Conservation (phyloP, 2,329 filamentous ascomycete species). For the Neonectria neomacrospora region DNA sequence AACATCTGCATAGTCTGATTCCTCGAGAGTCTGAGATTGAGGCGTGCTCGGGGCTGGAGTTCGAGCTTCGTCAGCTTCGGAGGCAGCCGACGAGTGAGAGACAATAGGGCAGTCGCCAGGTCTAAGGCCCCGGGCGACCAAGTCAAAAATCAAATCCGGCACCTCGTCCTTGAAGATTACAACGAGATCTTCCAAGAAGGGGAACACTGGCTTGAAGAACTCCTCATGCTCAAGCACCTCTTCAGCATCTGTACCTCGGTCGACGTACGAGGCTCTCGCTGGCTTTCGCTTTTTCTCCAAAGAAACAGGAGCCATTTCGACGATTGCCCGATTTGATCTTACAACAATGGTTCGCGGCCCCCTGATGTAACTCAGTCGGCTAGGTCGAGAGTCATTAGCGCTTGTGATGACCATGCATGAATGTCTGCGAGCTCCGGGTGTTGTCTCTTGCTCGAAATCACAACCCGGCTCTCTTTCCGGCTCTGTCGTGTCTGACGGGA, state of each 20-base stretch:
- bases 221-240: slow-evolving; percentile 37
- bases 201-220: slow-evolving; percentile 58
- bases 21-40: slow-evolving; percentile 29
- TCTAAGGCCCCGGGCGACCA: slow-evolving; percentile 59
- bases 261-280: slow-evolving; percentile 48
- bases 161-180: slow-evolving; percentile 62
- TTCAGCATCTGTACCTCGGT: slow-evolving; percentile 54
- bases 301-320: slow-evolving; percentile 47
- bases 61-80: slow-evolving; percentile 35
- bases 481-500: slow-evolving; percentile 39
- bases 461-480: slow-evolving; percentile 32
- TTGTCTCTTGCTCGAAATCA: slow-evolving; percentile 20
- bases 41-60: slow-evolving; percentile 44
- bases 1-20: slow-evolving; percentile 21
- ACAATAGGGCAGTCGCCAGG: slow-evolving; percentile 43
- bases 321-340: slow-evolving; percentile 42
- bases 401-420: slow-evolving; percentile 44
- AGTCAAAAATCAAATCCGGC: slow-evolving; percentile 56
- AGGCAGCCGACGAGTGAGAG: slow-evolving; percentile 37
- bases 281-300: slow-evolving; percentile 43
- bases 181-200: slow-evolving; percentile 66
- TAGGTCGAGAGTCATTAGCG: slow-evolving; percentile 35
- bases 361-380: slow-evolving; percentile 42
- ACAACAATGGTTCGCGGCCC: slow-evolving; percentile 48
- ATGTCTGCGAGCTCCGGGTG: slow-evolving; percentile 34